Conservation (phyloP, 345 rosid genomes). For the Eucalyptus coolabah region DNA sequence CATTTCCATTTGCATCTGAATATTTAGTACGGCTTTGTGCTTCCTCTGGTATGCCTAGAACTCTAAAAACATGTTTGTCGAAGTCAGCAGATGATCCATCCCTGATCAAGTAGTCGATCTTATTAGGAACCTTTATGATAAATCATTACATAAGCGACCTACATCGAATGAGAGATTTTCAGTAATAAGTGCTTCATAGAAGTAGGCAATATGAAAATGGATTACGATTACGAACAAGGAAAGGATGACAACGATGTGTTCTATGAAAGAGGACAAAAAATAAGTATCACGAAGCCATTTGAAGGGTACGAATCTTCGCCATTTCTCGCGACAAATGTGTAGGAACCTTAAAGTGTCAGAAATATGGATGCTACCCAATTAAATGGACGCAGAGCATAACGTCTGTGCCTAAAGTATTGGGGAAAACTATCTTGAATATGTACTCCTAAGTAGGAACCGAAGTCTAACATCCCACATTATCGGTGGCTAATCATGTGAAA, state of each 20-base stretch:
- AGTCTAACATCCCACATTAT: neutral
- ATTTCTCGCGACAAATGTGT: neutral
- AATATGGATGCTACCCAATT: neutral
- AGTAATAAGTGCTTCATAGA: neutral
- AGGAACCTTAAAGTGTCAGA: neutral
- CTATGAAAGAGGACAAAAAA: neutral
- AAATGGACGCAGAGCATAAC: neutral
- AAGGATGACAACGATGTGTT: neutral
- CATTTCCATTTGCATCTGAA: neutral
- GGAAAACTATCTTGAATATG: neutral
- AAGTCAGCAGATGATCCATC: neutral
- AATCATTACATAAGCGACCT: neutral
- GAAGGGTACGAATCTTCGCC: neutral
- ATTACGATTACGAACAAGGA: neutral
- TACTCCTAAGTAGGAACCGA: neutral
- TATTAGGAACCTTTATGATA: neutral
- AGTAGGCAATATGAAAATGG: neutral
- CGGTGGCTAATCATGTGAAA: neutral
- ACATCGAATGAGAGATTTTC: neutral
- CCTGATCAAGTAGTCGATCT: neutral
- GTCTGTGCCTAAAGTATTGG: neutral
- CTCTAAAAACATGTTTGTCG: neutral
- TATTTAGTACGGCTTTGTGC: neutral
- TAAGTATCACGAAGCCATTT: neutral
- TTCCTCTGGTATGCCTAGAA: neutral